These are phyloP conservation scores for Botryotinia convoluta DNA, from an alignment of 2,329 filamentous ascomycete genomes.

Conservation along the genomic window DNA sequence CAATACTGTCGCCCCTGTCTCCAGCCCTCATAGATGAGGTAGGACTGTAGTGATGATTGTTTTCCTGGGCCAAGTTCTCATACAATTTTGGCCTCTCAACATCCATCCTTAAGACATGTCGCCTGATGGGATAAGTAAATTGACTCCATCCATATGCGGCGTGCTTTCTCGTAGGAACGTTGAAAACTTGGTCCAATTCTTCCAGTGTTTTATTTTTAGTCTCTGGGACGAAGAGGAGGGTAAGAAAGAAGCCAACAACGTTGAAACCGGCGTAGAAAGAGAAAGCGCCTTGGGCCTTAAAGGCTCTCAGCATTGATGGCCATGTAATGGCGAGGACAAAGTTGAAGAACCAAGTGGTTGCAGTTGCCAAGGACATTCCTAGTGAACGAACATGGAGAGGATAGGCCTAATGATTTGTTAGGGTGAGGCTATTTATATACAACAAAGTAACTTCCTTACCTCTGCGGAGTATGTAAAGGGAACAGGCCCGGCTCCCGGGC, in stretches of 20 bases:
- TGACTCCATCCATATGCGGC: conserved; percentile 13
- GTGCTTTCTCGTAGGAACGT: conserved; percentile 7
- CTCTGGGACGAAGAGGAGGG: conserved; percentile 55
- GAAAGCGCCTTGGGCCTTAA: conserved; percentile 46
- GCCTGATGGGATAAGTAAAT: conserved; percentile 11
- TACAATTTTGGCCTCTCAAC: background rate
- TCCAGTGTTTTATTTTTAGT: conserved; percentile 49
- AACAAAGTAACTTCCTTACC: background rate
- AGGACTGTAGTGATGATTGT: background rate
- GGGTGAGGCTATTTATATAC: background rate
- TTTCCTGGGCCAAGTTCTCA: background rate
- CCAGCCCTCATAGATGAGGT: background rate
- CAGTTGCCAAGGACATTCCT: conserved; percentile 60
- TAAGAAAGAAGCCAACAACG: conserved; percentile 51
- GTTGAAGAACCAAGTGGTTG: conserved; percentile 57
- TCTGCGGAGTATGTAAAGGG: conserved; percentile 57
- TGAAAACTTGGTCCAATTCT: conserved; percentile 33
- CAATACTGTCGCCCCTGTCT: background rate
- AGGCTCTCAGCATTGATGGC: conserved; percentile 26
- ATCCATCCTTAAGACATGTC: conserved; percentile 9
- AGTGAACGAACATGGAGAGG: conserved; percentile 60
- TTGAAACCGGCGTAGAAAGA: conserved; percentile 55
- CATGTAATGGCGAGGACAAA: conserved; percentile 56
- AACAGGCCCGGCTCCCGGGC: conserved; percentile 59
- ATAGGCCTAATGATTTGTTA: conserved; percentile 44